Conservation (phyloP, 108 stramenopile genomes). For the Hondaea fermentalgiana region DNA sequence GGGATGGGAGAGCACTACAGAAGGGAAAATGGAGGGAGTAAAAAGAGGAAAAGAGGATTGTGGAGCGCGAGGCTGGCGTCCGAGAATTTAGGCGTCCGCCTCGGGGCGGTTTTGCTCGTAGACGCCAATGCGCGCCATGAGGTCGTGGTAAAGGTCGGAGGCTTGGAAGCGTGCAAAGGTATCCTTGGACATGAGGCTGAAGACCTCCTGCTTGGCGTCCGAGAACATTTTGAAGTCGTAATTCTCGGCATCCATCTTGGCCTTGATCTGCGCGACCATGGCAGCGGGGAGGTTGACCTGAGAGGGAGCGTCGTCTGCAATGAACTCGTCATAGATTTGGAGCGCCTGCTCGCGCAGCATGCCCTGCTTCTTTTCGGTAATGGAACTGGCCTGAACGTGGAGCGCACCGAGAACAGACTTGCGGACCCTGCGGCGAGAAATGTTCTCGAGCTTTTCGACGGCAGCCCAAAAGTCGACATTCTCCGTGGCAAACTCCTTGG, state of each 20-base stretch:
- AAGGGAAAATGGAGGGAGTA: too few relatives aligned
- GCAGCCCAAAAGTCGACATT: conserved; percentile 4
- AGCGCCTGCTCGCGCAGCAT: background rate
- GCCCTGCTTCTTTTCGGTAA: background rate
- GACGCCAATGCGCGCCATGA: background rate
- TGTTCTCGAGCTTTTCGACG: background rate
- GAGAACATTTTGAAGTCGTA: conserved; percentile 7
- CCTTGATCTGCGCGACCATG: background rate
- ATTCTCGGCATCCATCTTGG: background rate
- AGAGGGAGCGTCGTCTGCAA: background rate
- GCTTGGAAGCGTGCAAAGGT: background rate
- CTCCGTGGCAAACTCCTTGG: background rate
- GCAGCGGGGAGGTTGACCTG: background rate
- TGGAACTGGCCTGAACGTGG: background rate
- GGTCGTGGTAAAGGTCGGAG: background rate
- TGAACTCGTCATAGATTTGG: background rate
- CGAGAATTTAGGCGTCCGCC: too few relatives aligned
- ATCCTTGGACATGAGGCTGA: conserved; percentile 3
- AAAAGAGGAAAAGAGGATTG: background rate
- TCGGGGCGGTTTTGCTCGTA: conserved; percentile 10
- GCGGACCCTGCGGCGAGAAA: background rate
- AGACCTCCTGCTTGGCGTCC: background rate
- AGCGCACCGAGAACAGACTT: conserved; percentile 13
- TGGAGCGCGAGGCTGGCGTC: too few relatives aligned
- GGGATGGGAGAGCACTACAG: too few relatives aligned